Evolutionary conservation across 2,329 filamentous ascomycete genomes (phyloP), one percentile per base, ranked within the genome.

Genomic region (Alternaria panax): DNA sequence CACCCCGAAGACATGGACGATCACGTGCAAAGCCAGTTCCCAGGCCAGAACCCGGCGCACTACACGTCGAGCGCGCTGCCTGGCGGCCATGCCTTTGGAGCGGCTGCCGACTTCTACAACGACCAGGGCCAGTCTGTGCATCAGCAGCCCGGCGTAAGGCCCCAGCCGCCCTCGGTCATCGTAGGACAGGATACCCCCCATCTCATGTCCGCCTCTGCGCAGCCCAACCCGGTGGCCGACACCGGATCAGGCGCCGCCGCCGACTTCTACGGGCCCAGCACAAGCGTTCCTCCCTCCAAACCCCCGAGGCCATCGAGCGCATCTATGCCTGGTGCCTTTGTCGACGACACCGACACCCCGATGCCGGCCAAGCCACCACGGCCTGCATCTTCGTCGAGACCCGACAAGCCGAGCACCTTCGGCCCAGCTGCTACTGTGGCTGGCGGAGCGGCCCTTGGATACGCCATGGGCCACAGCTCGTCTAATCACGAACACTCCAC

Each of bases 21-120:
- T 30, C 83, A 86, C 68, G 78, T 86, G 30, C 75, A 81, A 34
- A 81, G 84, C 65, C 87, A 88, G 67, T 88, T 88, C 65, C 86
- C 86, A 6, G 85, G 85, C 48, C 86, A 87, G 69, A 80, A 86
- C 57, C 83, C 85, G 16, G 62, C 73, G 6, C 74, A 78, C 11
- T 82, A 76, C 59, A 66, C 83, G 9, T 72, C 78, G 48, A 80
- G 84, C 42, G 84, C 82, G 66, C 75, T 79, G 54, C 81, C 76
- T 78, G 56, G 69, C 38, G 66, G 68, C 32, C 67, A 69, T 40
- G 79, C 81, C 20, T 81, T 82, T 53, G 87, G 87, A 30, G 80
- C 81, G 34, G 86, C 86, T 6, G 83, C 87, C 16, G 86, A 88
- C 32, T 89, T 87, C 72, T 89, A 89, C 71, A 82, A 84, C 42